Conservation (phyloP, 129 eudicot species). For the Pseudognaphalium luteoalbum region DNA sequence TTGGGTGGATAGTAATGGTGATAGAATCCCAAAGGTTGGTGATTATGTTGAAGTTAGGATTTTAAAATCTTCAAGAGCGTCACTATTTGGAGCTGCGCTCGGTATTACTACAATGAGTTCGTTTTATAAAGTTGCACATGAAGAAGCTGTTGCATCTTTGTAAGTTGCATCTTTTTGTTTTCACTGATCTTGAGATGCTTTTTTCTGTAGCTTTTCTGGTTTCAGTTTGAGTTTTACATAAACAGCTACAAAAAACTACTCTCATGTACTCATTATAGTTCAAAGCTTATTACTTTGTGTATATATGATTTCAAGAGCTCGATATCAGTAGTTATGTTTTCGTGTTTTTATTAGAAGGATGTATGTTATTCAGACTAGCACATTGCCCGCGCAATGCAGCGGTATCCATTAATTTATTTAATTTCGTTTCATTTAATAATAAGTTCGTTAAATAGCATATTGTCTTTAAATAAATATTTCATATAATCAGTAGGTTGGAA, state of each 20-base stretch:
- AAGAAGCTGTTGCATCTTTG: conserved; percentile 51
- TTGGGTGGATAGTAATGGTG: conserved; percentile 46
- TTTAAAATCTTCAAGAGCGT: conserved; percentile 75
- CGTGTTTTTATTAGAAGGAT: not conserved
- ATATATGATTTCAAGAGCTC: conserved; percentile 1
- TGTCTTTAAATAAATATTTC: no score
- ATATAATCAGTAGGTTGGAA: no score
- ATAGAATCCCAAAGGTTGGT: conserved; percentile 66
- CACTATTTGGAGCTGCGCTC: conserved; percentile 82
- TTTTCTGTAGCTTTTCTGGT: conserved; percentile 2
- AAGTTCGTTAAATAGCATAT: no score
- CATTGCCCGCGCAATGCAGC: no score
- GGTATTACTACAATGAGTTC: conserved; percentile 76
- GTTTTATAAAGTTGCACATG: conserved; percentile 49
- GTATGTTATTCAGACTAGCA: not conserved
- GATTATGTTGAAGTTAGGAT: conserved; percentile 87
- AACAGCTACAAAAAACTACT: not conserved
- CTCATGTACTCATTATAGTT: conserved; percentile 1
- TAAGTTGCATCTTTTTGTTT: conserved; percentile 22
- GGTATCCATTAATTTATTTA: no score
- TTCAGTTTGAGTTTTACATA: conserved; percentile 6
- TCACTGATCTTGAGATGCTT: conserved; percentile 10
- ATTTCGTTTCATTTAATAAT: no score
- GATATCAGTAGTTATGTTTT: not conserved
- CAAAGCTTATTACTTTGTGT: not conserved